Evolutionary conservation across 1,284 basidiomycete species (phyloP).

Genomic region (Ceratobasidium sp.): DNA sequence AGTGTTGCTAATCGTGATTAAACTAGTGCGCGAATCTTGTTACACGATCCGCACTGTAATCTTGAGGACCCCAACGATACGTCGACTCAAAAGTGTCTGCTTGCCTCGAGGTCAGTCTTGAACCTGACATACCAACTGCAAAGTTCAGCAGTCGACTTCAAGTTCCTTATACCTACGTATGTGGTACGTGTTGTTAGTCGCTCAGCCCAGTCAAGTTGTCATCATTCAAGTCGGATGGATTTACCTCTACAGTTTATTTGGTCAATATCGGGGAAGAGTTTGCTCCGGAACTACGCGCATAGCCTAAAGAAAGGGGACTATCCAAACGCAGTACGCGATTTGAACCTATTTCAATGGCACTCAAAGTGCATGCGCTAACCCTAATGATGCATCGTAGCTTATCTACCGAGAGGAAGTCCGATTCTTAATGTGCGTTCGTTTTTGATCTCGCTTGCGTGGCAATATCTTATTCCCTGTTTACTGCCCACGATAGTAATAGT

Average conservation of each 20-base stretch:
- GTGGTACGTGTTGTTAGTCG: constrained; percentile 14
- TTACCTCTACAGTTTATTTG: constrained; percentile 26
- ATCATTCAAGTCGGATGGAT: background rate
- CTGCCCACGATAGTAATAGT: constrained; percentile 25
- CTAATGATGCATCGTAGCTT: constrained; percentile 4
- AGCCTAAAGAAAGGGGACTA: constrained; percentile 37
- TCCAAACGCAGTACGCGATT: constrained; percentile 16
- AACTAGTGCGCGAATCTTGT: constrained; percentile 21
- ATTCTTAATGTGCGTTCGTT: constrained; percentile 23
- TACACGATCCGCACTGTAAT: constrained; percentile 38
- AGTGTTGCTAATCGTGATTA: background rate
- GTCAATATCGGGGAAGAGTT: constrained; percentile 30
- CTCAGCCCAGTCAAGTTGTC: background rate
- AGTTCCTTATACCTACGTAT: constrained; percentile 27
- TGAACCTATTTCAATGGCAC: background rate
- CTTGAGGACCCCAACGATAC: constrained; percentile 22
- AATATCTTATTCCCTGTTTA: background rate
- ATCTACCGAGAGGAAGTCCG: constrained; percentile 40
- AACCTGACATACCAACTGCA: constrained; percentile 38
- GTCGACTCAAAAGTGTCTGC: constrained; percentile 33
- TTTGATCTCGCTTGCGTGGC: background rate
- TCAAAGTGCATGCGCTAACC: background rate
- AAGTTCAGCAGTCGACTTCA: constrained; percentile 20
- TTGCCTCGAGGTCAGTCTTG: constrained; percentile 30
- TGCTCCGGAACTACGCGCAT: constrained; percentile 39